Percentiles rank a stretch among this genome's conserved stretches.
Evolutionary conservation across 495 filamentous ascomycete species (phyloP).

Genomic region (Neurospora sp.): DNA sequence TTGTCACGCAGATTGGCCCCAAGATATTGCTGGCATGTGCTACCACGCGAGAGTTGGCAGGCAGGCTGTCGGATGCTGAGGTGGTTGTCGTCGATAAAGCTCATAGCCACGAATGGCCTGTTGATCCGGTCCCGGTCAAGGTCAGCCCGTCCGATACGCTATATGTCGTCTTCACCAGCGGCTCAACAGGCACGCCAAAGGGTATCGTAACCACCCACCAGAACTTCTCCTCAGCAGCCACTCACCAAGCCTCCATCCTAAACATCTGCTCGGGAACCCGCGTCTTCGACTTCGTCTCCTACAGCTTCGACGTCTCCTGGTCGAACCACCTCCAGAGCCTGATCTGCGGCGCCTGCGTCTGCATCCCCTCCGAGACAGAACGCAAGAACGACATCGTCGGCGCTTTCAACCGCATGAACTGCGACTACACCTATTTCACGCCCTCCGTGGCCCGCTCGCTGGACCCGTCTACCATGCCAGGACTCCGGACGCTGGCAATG

Average conservation of each 20-base stretch:
- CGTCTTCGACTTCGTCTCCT: constrained; percentile 51
- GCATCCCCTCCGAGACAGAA: constrained; percentile 22
- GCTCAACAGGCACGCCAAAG: constrained; percentile 48
- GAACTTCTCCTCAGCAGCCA: constrained; percentile 26
- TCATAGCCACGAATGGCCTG: not conserved
- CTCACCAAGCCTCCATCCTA: constrained; percentile 10
- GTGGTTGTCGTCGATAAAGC: not conserved
- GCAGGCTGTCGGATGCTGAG: not conserved
- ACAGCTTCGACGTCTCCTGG: constrained; percentile 48
- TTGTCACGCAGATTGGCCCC: constrained; percentile 21
- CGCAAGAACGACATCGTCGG: constrained; percentile 19
- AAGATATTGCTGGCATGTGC: constrained; percentile 10
- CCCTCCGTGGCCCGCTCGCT: constrained; percentile 15
- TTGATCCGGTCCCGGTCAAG: not conserved
- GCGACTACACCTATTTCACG: constrained; percentile 10
- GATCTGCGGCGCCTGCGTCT: constrained; percentile 28
- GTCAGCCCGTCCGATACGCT: constrained; percentile 10
- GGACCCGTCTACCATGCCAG: constrained; percentile 8
- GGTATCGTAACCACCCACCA: constrained; percentile 36
- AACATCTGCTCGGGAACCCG: constrained; percentile 20
- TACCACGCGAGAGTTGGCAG: not conserved
- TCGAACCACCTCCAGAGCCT: constrained; percentile 47
- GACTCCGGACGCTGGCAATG: constrained; percentile 15
- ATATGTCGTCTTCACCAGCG: constrained; percentile 53
- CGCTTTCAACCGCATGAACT: constrained; percentile 11